phyloP scores from a whole-genome alignment of 2,329 filamentous ascomycete genomes.

The Colletotrichum noveboracense region DNA sequence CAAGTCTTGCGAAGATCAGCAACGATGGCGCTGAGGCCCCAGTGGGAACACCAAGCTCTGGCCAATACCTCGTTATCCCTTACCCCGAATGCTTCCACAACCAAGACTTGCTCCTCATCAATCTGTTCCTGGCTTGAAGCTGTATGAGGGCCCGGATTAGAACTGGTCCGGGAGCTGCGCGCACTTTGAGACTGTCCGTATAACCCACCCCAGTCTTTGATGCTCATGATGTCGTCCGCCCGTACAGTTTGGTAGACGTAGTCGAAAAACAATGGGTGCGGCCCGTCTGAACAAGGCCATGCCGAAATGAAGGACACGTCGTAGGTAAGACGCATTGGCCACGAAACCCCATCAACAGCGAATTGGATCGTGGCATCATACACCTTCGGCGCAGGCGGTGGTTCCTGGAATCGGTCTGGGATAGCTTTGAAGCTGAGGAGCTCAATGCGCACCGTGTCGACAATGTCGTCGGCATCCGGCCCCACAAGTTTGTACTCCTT shows the following conservation, averaged over 20 bases:
- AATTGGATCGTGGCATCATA: conserved; percentile 69
- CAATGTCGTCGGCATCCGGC: conserved; percentile 60
- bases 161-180: conserved; percentile 33
- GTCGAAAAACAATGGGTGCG: conserved; percentile 75
- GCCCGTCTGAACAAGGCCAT: conserved; percentile 67
- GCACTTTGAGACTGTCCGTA: conserved; percentile 36
- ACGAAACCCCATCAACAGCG: conserved; percentile 66
- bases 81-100: conserved; percentile 75
- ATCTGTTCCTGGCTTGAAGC: conserved; percentile 39
- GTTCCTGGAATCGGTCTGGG: conserved; percentile 27
- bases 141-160: conserved; percentile 30
- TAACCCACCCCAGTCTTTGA: conserved; percentile 68
- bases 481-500: conserved; percentile 69
- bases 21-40: conserved; percentile 74
- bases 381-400: conserved; percentile 41
- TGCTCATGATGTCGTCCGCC: conserved; percentile 68
- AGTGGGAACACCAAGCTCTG: conserved; percentile 78
- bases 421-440: conserved; percentile 64
- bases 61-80: conserved; percentile 79
- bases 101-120: conserved; percentile 70
- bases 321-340: conserved; percentile 66
- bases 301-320: conserved; percentile 71
- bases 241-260: conserved; percentile 65
- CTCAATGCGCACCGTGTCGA: conserved; percentile 74
- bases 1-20: conserved; percentile 73